phyloP scores from a whole-genome alignment of 2,329 filamentous ascomycete species.

The Coniochaeta sp. region DNA sequence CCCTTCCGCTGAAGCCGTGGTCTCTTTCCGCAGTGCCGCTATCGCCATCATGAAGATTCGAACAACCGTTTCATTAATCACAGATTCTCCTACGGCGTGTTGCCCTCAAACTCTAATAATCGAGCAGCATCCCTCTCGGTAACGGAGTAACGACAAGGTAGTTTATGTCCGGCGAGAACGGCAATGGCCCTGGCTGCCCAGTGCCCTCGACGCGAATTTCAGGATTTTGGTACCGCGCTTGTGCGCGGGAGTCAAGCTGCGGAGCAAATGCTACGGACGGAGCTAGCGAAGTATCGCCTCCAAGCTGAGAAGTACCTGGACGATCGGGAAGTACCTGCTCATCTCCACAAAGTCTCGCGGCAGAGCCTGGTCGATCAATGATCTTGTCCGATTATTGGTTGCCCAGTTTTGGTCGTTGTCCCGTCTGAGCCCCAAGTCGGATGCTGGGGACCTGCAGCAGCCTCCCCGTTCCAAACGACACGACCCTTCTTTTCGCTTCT shows the following conservation, averaged over 20 bases:
- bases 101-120: too few species aligned
- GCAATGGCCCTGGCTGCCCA: too few species aligned
- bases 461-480: not conserved
- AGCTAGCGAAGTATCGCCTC: too few species aligned
- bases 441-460: not conserved
- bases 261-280: not conserved
- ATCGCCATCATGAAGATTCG: not conserved
- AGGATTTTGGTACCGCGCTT: too few species aligned
- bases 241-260: not conserved
- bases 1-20: not conserved
- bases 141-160: too few species aligned
- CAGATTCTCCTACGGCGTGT: too few species aligned
- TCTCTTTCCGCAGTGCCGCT: too few species aligned
- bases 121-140: too few species aligned
- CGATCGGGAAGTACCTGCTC: not conserved
- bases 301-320: not conserved
- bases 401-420: not conserved
- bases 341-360: not conserved
- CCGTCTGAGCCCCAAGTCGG: not conserved
- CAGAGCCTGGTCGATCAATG: not conserved
- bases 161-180: too few species aligned
- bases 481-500: not conserved
- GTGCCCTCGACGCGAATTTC: too few species aligned
- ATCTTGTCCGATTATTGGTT: constrained; percentile 3
- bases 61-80: too few species aligned